Base-by-base conservation (phyloP, 2,329 filamentous ascomycete species). In the Verruconis gallopava region DNA sequence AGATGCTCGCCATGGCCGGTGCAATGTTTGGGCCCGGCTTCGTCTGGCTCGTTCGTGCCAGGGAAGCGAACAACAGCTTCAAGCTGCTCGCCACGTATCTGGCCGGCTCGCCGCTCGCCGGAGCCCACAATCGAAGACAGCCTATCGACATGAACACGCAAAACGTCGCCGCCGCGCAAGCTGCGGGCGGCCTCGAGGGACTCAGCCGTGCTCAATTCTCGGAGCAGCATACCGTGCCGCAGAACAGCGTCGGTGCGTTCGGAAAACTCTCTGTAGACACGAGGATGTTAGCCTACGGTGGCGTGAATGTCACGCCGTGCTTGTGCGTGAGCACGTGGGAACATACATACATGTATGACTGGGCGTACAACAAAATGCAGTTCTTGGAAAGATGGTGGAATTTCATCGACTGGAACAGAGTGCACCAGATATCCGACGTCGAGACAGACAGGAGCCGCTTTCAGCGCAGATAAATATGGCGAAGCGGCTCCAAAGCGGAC, bases 11-110 rank as follows among this genome's bases (percentile, higher is more conserved):
- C 49, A 93, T 81, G 32, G 89, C 89, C 45, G 71, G 76, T 50
- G 74, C 78, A 65, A 95, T 96, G 86, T 96, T 98, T 66, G 91
- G 89, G 42, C 88, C 89, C 0, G 91, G 91, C 49, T 96, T 93
- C 65, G 82, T 96, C 57, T 98, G 91, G 91, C 79, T 98, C 47
- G 83, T 95, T 53, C 51, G 61, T 55, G 34, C 20, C 3, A 11
- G 2, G 6, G 11, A 32, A 17, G 3, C 4, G 32, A 18, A 28
- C n/a, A 21, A 20, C 9, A 9, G 15, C 30, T 63, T 65, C 65
- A 77, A 79, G 54, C 73, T 98, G 55, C 71, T 98, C 45, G 73
- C 77, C 52, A 98, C 91, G 44, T 98, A 96, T 68, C 76, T 88
- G 46, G 88, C 89, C 44, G 91, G 91, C 44, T 84, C 82, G 5